Base-by-base conservation (phyloP, 2,329 filamentous ascomycete genomes). In the Ilyonectria mors-panacis region DNA sequence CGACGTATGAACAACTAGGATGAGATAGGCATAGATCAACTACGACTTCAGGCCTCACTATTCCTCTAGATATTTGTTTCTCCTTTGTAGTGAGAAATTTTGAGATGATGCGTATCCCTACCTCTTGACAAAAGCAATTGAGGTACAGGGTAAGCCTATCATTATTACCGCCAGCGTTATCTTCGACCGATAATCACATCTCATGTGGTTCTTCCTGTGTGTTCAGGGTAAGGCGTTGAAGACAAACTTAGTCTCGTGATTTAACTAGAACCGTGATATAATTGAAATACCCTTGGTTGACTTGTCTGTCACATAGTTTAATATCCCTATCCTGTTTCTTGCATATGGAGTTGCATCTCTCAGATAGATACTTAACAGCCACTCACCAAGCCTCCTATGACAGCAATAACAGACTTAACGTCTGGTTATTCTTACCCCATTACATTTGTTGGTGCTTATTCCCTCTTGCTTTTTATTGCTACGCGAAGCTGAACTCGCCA, bases 1-100 rank as follows among this genome's bases (percentile, higher is more conserved):
- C n/a, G 39, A 51, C 33, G 56, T 39, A 57, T 23, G 48, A 47
- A 51, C 39, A n/a, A 35, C 12, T 71, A 62, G 65, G 42, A 66
- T 67, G 51, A 72, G 60, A 53, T 66, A 19, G 61, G 45, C 48
- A 30, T 19, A 58, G 63, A 70, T 75, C 62, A 51, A 45, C 71
- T 48, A 53, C 45, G 44, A 42, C 21, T 47, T 26, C 30, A 6
- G 26, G 26, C n/a, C 15, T 12, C 33, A 26, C 26, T 6, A 1
- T 12, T 26, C 12, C 48, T 8, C 9, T 6, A 2, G 1, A 12
- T 12, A 12, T 33, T 33, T 12, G 30, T 33, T 33, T 3, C 30
- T 28, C 3, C 37, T 23, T 23, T 57, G 21, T 9, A 28, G 21
- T 33, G 15, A 28, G 50, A 19, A 15, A 56, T 48, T 59, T 65